A percentile compares a stretch with the other conserved stretches of the same genome.
phyloP scores from a whole-genome alignment of 2,329 filamentous ascomycete genomes.

The Calonectria henricotiae region DNA sequence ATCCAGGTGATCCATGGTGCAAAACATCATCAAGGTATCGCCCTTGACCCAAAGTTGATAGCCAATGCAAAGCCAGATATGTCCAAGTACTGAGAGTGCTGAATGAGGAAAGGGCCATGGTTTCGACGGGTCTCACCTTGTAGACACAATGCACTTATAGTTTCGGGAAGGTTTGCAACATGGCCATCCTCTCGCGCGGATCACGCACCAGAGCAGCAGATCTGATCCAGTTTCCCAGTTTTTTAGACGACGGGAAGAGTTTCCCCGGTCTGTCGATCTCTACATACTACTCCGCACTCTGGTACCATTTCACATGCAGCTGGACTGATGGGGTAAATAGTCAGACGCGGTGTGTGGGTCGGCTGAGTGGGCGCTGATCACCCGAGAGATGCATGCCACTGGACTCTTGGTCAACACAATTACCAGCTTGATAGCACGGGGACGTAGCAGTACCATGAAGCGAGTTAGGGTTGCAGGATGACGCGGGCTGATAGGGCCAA shows the following conservation, averaged over 20 bases:
- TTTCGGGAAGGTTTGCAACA: neutral
- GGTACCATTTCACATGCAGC: constrained; percentile 1
- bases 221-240: neutral
- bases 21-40: neutral
- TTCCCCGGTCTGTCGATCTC: constrained; percentile 6
- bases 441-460: neutral
- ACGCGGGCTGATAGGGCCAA: neutral
- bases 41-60: neutral
- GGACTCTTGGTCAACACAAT: neutral
- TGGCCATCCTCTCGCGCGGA: neutral
- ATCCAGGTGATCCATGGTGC: neutral
- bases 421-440: neutral
- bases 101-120: neutral
- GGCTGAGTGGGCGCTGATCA: neutral
- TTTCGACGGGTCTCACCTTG: too few species aligned
- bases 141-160: neutral
- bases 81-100: neutral
- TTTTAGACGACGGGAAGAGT: neutral
- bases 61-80: neutral
- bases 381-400: neutral
- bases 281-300: neutral
- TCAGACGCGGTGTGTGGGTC: neutral
- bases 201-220: neutral
- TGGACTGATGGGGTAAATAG: neutral
- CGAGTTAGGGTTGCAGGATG: too few species aligned